Base-by-base conservation (phyloP, 2,329 filamentous ascomycete species). In the Trichoderma citrinoviride region DNA sequence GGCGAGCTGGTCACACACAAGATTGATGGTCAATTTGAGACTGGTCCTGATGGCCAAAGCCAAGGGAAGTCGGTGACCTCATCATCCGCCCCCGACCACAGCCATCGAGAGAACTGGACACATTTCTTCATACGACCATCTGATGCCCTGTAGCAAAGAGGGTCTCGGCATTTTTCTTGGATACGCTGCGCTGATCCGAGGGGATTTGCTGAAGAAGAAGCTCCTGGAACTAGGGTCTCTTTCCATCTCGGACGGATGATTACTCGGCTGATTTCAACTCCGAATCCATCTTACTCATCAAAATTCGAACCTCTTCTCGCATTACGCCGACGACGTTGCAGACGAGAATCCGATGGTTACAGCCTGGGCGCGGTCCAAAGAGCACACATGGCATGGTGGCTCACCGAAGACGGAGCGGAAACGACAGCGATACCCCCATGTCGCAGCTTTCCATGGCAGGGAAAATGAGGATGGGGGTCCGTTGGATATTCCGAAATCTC, bases 321-420 rank as follows among this genome's bases (percentile, higher is more conserved):
- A 27, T 50, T 50, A 52, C 5, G 40, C 53, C 53, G 54, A 25
- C 44, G 49, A 37, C 44, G 49, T 47, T 55, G 37, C 41, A 55
- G 27, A 23, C n/a, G 19, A 47, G 53, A 14, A 37, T 43, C 41
- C 50, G 25, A 47, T n/a, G 52, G 23, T 55, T 46, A 47, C 41
- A 49, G 29, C 27, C 43, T 41, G 43, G 12, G 27, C 27, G 29
- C 37, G 41, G 40, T 33, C 27, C 46, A 21, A 47, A n/a, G n/a
- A n/a, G n/a, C n/a, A n/a, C n/a, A n/a, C n/a, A n/a, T n/a, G n/a
- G n/a, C 33, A 25, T 33, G 44, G 12, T 33, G 49, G 47, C 27
- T 61, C 41, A 65, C 63, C 63, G 55, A 65, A 65, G 49, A 61
- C 63, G 55, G 63, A 61, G 55, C 37, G 27, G 25, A 46, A 12